phyloP scores from a whole-genome alignment of 2,329 filamentous ascomycete species.

The Nemania abortiva region DNA sequence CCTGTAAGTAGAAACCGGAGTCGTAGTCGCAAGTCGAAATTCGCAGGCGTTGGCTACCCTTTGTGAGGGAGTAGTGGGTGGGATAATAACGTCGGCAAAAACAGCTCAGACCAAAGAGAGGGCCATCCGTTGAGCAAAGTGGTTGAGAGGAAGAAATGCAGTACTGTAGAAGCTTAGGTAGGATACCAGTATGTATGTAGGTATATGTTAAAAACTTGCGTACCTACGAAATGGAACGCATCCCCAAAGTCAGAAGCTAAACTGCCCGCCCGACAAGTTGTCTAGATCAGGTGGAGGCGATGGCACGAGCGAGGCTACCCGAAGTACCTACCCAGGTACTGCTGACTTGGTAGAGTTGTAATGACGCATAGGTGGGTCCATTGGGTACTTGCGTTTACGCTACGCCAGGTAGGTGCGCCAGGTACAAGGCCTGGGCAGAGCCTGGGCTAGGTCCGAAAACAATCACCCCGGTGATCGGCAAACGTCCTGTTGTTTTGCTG shows the following conservation, averaged over 20 bases:
- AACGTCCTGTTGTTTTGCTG: constrained; percentile 44
- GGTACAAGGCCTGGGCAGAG: neutral
- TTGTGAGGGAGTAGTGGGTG: neutral
- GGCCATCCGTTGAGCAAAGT: neutral
- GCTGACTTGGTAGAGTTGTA: neutral
- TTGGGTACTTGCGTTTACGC: neutral
- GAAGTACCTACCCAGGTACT: constrained; percentile 1
- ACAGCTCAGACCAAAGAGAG: neutral
- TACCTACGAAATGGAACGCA: constrained; percentile 2
- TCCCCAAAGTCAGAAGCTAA: constrained; percentile 20
- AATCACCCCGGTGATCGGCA: constrained; percentile 50
- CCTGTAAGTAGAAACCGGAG: neutral
- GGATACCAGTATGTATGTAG: neutral
- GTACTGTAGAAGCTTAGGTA: neutral
- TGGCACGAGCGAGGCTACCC: constrained; percentile 1
- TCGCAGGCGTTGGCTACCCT: neutral
- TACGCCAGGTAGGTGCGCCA: neutral
- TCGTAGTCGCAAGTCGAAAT: constrained; percentile 12
- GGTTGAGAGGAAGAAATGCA: neutral
- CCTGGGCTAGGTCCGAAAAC: constrained; percentile 4
- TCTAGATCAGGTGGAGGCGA: constrained; percentile 16
- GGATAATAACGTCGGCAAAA: constrained; percentile 1
- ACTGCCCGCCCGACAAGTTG: constrained; percentile 14
- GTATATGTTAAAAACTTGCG: constrained; percentile 14
- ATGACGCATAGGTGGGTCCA: constrained; percentile 35